A percentile compares a stretch with the other conserved stretches of the same genome.
Evolutionary conservation across 805 yeast genomes (phyloP).

Genomic region (Kodamaea hsintzibuensis): DNA sequence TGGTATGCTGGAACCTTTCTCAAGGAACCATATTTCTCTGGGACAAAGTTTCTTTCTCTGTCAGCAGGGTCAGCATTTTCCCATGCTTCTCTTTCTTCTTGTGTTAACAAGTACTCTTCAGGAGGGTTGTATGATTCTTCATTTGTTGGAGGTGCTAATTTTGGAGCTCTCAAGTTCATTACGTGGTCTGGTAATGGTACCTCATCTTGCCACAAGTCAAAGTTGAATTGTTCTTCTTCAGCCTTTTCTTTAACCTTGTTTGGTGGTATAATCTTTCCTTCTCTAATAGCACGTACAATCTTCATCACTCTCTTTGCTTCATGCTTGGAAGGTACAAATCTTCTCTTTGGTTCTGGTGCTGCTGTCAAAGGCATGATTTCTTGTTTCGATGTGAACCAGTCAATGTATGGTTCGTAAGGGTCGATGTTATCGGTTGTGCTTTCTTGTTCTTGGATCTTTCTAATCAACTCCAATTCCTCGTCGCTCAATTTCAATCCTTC

Average conservation of each 20-base stretch:
- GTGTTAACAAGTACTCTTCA: slow-evolving; percentile 81
- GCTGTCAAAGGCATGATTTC: slow-evolving; percentile 93
- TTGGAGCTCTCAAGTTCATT: slow-evolving; percentile 94
- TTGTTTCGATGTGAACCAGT: slow-evolving; percentile 87
- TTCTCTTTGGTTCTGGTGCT: slow-evolving; percentile 94
- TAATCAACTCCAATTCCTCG: slow-evolving; percentile 87
- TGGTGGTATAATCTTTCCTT: slow-evolving; percentile 88
- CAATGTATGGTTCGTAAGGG: slow-evolving; percentile 92
- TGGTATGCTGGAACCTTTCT: slow-evolving; percentile 94
- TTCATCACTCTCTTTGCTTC: slow-evolving; percentile 97
- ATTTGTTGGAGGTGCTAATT: slow-evolving; percentile 91
- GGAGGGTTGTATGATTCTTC: slow-evolving; percentile 98
- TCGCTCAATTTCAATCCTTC: slow-evolving; percentile 73
- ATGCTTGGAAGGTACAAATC: slow-evolving; percentile 94
- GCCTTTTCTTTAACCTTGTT: slow-evolving; percentile 51
- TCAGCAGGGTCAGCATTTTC: slow-evolving; percentile 69
- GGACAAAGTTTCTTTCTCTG: slow-evolving; percentile 75
- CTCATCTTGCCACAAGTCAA: slow-evolving; percentile 81
- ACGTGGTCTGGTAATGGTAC: slow-evolving; percentile 66
- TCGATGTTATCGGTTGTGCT: slow-evolving; percentile 75
- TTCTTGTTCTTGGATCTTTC: slow-evolving; percentile 82
- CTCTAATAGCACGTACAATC: slow-evolving; percentile 93
- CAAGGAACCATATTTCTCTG: slow-evolving; percentile 77
- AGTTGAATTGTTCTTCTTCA: slow-evolving; percentile 55
- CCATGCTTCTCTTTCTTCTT: slow-evolving; percentile 76